Base-by-base conservation (phyloP, 805 yeast species). In the Candida gorgasii region DNA sequence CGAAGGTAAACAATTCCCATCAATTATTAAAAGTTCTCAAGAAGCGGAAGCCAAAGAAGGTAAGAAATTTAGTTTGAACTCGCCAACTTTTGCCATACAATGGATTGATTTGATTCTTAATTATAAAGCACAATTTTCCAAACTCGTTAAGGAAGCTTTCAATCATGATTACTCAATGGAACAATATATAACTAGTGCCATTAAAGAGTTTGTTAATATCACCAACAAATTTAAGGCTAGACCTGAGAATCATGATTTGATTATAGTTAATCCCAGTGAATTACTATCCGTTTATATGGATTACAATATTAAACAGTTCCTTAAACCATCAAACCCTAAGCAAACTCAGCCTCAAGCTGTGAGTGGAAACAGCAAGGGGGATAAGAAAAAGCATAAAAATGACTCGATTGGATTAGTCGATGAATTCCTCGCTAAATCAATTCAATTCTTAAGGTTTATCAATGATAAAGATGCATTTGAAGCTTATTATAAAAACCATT, bases 381-480 rank as follows among this genome's bases (percentile, higher is more conserved):
- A 16, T 27, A 28, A n/a, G n/a, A 28, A 18, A 18, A 42, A 36
- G 8, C 12, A 19, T 12, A 12, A 20, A 14, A 37, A 22, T 16
- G 39, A 37, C 18, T 37, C 42, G 8, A 5, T 36, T 5, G 17
- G 18, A 3, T 23, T 31, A 11, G 51, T 59, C 3, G 69, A 66
- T 51, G 69, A 52, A 7, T 60, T 77, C 8, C 63, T 89, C 42
- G 70, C 69, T 33, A 73, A 75, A 19, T 78, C 89, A 0, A 73
- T 86, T 9, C 62, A 72, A 16, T 73, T 90, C 23, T 80, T 89
- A 54, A 69, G 83, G 43, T 82, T 79, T 55, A 72, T 89, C 35
- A 74, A 79, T 45, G 96, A 90, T 52, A 90, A 89, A 55, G 97
- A 89, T 62, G 67, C 86, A 18, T 90, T 89, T 64, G 96, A 89